Evolutionary conservation across 1,284 basidiomycete species (phyloP).

Genomic region (Boletus semigastroideus): DNA sequence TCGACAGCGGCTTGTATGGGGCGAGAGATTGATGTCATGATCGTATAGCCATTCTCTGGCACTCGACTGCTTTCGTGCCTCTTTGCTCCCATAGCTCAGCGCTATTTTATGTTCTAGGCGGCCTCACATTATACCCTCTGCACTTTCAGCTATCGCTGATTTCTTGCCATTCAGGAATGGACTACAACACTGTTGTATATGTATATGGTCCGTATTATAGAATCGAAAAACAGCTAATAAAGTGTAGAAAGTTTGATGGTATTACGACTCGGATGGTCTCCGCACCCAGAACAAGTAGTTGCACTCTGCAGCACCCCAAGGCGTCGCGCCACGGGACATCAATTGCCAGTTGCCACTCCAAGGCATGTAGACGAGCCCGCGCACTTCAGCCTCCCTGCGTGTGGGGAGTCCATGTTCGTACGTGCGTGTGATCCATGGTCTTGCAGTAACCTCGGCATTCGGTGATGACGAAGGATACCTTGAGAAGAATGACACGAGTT

Average conservation of each 20-base stretch:
- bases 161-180: not conserved
- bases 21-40: slow-evolving; percentile 68
- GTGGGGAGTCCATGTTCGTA: slow-evolving; percentile 45
- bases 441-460: slow-evolving; percentile 20
- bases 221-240: not conserved
- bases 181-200: slow-evolving; percentile 6
- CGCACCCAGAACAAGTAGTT: slow-evolving; percentile 85
- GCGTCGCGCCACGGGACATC: slow-evolving; percentile 51
- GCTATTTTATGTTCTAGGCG: not conserved
- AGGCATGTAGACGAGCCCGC: slow-evolving; percentile 83
- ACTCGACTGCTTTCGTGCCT: not conserved
- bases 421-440: slow-evolving; percentile 46
- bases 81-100: not conserved
- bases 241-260: not conserved
- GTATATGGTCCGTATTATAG: slow-evolving; percentile 19
- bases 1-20: slow-evolving; percentile 71
- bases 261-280: slow-evolving; percentile 43
- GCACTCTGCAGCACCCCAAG: slow-evolving; percentile 65
- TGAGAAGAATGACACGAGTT: slow-evolving; percentile 86
- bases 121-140: not conserved
- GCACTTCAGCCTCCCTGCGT: slow-evolving; percentile 73
- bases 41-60: not conserved
- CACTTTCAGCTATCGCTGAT: not conserved
- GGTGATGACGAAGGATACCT: slow-evolving; percentile 46
- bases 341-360: slow-evolving; percentile 74